Conservation (phyloP, 2,329 filamentous ascomycete species). For the Tympanopsis confertula region DNA sequence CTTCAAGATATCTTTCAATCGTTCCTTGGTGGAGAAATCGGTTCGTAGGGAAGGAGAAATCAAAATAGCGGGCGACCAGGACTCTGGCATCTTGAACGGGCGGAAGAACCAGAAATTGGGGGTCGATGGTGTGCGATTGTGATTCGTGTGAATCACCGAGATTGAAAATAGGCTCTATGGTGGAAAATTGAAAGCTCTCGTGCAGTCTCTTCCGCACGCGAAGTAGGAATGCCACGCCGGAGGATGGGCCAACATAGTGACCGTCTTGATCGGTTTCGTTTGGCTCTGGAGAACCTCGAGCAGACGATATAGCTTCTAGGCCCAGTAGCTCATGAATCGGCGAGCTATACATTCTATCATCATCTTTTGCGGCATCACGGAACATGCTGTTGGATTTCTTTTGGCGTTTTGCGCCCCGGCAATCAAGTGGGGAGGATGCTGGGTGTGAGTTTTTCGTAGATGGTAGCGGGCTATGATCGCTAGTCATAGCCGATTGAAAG, state of each 20-base stretch:
- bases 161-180: constrained; percentile 30
- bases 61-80: background rate
- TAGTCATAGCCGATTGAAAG: too few relatives aligned
- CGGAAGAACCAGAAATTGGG: constrained; percentile 24
- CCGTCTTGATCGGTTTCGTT: too few relatives aligned
- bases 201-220: constrained; percentile 32
- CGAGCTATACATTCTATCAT: too few relatives aligned
- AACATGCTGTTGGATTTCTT: too few relatives aligned
- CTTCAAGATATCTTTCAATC: constrained; percentile 24
- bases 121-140: constrained; percentile 18
- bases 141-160: constrained; percentile 37
- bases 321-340: too few relatives aligned
- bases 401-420: too few relatives aligned
- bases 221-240: constrained; percentile 32
- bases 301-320: too few relatives aligned
- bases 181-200: constrained; percentile 23
- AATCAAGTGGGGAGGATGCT: too few relatives aligned
- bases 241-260: constrained; percentile 32
- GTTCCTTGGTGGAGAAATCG: background rate
- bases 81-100: constrained; percentile 18
- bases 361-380: too few relatives aligned
- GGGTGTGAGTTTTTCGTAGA: too few relatives aligned
- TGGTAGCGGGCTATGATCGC: too few relatives aligned
- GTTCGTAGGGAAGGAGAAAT: background rate
- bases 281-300: too few relatives aligned